Percentiles rank a stretch among this genome's conserved stretches.
These are phyloP conservation scores for Fraxinus xanthoxyloides DNA, from an alignment of 305 asterid genomes.

Conservation along the genomic window DNA sequence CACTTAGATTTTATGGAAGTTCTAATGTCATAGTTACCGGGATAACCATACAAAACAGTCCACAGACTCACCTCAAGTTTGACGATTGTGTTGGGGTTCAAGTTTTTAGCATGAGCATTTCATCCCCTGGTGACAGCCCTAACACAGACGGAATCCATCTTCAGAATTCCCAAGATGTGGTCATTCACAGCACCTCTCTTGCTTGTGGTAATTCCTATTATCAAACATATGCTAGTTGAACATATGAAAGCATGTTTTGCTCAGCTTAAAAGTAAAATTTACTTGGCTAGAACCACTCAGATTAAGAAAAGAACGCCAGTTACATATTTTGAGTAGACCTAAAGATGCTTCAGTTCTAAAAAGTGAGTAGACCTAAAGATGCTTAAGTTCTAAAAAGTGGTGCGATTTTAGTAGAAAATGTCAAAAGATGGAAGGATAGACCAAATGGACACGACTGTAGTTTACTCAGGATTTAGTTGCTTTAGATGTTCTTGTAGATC, in stretches of 20 bases:
- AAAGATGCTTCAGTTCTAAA: no score
- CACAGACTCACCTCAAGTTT: constrained; percentile 49
- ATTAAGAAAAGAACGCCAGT: background rate
- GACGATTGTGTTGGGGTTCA: constrained; percentile 40
- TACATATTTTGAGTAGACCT: background rate
- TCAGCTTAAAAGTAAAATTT: background rate
- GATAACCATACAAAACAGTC: constrained; percentile 43
- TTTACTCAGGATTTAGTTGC: background rate
- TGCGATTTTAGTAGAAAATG: background rate
- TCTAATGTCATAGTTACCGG: constrained; percentile 35
- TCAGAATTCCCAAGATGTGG: constrained; percentile 42
- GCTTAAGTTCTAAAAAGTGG: no score
- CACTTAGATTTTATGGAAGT: constrained; percentile 45
- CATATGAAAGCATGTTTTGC: background rate
- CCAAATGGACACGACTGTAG: background rate
- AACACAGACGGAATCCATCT: constrained; percentile 59
- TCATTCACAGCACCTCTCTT: constrained; percentile 32
- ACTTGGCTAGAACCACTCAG: background rate
- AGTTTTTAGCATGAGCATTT: constrained; percentile 37
- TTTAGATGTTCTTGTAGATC: background rate
- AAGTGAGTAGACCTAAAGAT: background rate
- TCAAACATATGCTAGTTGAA: background rate
- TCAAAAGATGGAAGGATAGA: background rate
- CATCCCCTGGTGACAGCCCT: constrained; percentile 52
- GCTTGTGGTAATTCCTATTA: constrained; percentile 38